Percentiles rank a stretch among this genome's conserved stretches.
These are phyloP conservation scores for Rhizophora mangle DNA, from an alignment of 345 rosid species.

Conservation along the genomic window DNA sequence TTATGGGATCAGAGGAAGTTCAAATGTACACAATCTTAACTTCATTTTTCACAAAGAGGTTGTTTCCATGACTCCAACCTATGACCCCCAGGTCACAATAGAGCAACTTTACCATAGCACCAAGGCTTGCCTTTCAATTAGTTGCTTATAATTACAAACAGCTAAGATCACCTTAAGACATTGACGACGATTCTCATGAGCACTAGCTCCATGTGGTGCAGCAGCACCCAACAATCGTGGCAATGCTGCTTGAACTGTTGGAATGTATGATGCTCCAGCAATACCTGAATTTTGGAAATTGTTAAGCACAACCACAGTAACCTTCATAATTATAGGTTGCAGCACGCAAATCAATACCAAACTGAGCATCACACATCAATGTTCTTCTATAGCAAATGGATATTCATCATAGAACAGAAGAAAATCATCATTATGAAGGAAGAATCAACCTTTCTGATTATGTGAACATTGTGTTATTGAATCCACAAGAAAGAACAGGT, in stretches of 20 bases:
- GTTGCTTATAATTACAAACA: not conserved
- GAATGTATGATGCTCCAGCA: slow-evolving; percentile 82
- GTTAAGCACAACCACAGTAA: not conserved
- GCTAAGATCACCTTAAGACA: slow-evolving; percentile 72
- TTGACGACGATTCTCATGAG: slow-evolving; percentile 94
- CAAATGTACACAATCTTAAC: too few species aligned
- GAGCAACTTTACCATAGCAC: too few species aligned
- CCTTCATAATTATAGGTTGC: not conserved
- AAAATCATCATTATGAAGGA: not conserved
- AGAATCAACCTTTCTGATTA: slow-evolving; percentile 66
- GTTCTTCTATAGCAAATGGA: too few species aligned
- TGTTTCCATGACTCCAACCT: too few species aligned
- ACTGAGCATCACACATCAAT: too few species aligned
- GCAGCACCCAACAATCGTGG: slow-evolving; percentile 94
- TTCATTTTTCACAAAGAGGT: too few species aligned
- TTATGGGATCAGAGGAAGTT: too few species aligned
- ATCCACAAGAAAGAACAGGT: slow-evolving; percentile 91
- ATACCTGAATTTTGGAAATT: slow-evolving; percentile 41
- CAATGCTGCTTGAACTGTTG: slow-evolving; percentile 80
- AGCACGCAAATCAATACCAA: not conserved
- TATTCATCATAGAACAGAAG: not conserved
- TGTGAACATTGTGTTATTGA: slow-evolving; percentile 92
- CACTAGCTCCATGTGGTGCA: slow-evolving; percentile 78
- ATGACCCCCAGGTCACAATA: too few species aligned
- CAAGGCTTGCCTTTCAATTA: too few species aligned